phyloP scores from a whole-genome alignment of 192 early-diverging fungal species.

The Coemansia reversa region DNA sequence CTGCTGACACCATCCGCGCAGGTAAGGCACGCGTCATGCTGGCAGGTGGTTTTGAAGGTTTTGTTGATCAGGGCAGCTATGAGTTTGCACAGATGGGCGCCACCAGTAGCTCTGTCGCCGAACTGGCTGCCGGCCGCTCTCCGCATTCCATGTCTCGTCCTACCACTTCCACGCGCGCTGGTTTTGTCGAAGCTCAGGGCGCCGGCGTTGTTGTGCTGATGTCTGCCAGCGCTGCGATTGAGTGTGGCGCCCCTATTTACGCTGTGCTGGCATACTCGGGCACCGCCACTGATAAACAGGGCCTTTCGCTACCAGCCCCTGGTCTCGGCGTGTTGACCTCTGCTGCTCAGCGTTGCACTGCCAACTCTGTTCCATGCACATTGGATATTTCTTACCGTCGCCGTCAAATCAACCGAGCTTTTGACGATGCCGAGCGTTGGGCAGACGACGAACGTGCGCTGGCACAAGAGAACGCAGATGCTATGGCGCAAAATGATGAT shows the following conservation, averaged over 20 bases:
- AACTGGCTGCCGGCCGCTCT: conserved; percentile 77
- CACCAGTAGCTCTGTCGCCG: conserved; percentile 79
- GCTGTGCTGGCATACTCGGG: conserved; percentile 83
- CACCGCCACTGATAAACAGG: conserved; percentile 94
- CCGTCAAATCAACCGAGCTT: conserved; percentile 61
- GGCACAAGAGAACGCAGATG: background rate
- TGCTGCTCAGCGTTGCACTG: conserved; percentile 60
- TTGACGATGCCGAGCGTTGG: conserved; percentile 18
- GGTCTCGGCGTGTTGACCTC: conserved; percentile 92
- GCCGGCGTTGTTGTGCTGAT: conserved; percentile 89
- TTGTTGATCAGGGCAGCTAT: conserved; percentile 89
- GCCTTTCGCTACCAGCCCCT: conserved; percentile 90
- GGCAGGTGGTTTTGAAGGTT: conserved; percentile 92
- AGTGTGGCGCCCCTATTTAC: conserved; percentile 91
- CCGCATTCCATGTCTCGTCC: conserved; percentile 92
- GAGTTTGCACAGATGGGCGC: conserved; percentile 99
- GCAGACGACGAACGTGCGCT: conserved; percentile 13
- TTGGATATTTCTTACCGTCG: conserved; percentile 83
- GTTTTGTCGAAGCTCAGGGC: conserved; percentile 97
- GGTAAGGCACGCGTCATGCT: conserved; percentile 93
- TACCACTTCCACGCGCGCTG: conserved; percentile 77
- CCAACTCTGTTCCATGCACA: conserved; percentile 45
- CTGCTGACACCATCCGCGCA: conserved; percentile 80
- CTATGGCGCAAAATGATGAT: background rate
- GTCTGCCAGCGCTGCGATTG: conserved; percentile 80